Evolutionary conservation across 2,329 filamentous ascomycete species (phyloP), one percentile per base, ranked within the genome.

Genomic region (Colletotrichum euphorbiae): DNA sequence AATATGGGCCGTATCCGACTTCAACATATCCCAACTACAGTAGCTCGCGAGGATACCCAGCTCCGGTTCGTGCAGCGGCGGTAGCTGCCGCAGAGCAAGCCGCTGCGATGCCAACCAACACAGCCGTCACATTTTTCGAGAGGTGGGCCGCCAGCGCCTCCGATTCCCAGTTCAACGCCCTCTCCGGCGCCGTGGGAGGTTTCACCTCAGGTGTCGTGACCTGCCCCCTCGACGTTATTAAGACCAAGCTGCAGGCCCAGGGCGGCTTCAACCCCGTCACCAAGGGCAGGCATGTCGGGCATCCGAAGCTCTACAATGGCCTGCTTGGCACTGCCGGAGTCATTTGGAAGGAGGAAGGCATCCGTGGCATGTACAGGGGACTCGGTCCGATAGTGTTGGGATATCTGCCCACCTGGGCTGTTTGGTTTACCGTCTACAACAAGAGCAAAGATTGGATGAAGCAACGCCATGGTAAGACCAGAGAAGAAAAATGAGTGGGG

Each of bases 151-250:
- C 82, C 54, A 74, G 76, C 43, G 87, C 88, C 57, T 88, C 87
- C 38, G 85, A 89, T 70, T 83, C 87, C 19, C 86, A 88, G 71
- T 90, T 98, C 78, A 93, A 97, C 78, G 93, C 93, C 70, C 84
- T 98, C 64, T 91, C 93, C 48, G 96, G 96, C 63, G 95, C 94
- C 55, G 85, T 93, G 66, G 95, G 94, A 57, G 96, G 96, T 56
- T 93, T 98, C 75, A 94, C 93, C 21, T 97, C 94, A 7, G 96
- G 96, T 57, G 88, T 99, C 63, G 93, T 98, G 72, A 98, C 95
- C 60, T 99, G 96, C 78, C 96, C 96, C 46, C 90, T 99, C 73
- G 96, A 99, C 84, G 96, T 99, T 70, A 98, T 99, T 80, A 99
- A 99, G 84, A 99, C 96, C 50, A 98, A 98, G 80, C 82, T 99